Base-by-base conservation (phyloP, 202 grass and related monocot genomes). In the Carex arenaria region DNA sequence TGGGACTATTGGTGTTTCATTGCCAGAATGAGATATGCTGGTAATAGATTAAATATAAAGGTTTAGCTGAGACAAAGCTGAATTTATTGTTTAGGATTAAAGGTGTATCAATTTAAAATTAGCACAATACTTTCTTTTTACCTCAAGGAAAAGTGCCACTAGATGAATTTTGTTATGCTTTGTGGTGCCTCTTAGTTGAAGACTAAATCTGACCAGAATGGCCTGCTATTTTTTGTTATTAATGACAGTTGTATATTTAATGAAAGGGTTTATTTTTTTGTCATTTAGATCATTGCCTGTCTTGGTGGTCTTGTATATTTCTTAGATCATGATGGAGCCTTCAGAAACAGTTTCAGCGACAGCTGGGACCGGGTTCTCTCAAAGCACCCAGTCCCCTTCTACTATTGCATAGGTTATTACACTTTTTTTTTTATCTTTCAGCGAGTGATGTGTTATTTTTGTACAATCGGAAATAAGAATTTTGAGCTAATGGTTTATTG, bases 361-460 rank as follows among this genome's bases (percentile, higher is more conserved):
- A 87, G 87, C 84, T 96, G 90, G 93, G 93, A 91, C 4, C 93
- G 66, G 32, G 81, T 96, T 83, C 85, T 96, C 45, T 96, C 93
- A 51, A 96, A 91, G 71, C 90, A 93, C 86, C 93, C 93, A 0
- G 72, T 96, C 43, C 90, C 93, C 42, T 96, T 96, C 77, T 96
- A 96, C 72, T 96, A 96, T 82, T 87, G 87, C 82, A 86, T 89
- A 77, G 93, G 93, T 96, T 78, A 45, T 54, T 14, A 52, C 22
- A 86, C 67, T 70, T 76, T n/a, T 88, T 88, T 28, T 66, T 62
- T 12, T 10, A 28, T 82, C 32, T 47, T 74, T 61, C 67, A 28
- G 13, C 12, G 64, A 12, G 77, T 82, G 20, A 32, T 87, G 51
- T 22, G 0, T 6, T 30, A 47, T 30, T 82, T 85, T 42, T 4